Base-by-base conservation (phyloP, 805 yeast species). In the Sungouiella blattae region DNA sequence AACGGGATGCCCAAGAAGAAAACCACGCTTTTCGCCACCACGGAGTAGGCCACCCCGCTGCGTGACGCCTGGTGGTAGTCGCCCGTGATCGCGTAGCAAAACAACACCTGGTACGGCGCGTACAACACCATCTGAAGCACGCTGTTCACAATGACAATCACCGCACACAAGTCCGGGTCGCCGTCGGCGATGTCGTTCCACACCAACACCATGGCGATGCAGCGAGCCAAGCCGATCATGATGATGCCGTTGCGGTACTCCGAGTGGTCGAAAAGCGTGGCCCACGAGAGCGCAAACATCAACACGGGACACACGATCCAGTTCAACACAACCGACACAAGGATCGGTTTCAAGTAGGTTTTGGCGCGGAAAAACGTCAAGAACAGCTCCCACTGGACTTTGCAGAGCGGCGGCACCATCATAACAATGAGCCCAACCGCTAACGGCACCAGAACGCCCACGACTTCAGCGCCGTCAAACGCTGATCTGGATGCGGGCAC, bases 121-220 rank as follows among this genome's bases (percentile, higher is more conserved):
- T 68, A 75, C 14, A 77, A 58, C 0, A 69, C 60, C 30, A 77
- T 59, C 49, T 77, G 83, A 24, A 77, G 47, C 14, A 75, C 25
- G 33, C 77, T 68, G 53, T 77, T 77, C 28, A 73, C 49, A 5
- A 73, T 55, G 2, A 77, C 80, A n/a, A 77, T 45, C 6, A 73
- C 46, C 3, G 76, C 78, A 53, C 83, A 77, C 28, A 73, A 51
- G 26, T 62, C 63, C 30, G 57, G 54, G 47, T 75, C 78, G 5
- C 82, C 82, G 6, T 57, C 66, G 2, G 80, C 76, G 12, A 77
- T 57, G 20, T 71, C 67, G 47, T 71, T 77, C 83, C 82, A 77
- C 18, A 77, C 51, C 33, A 77, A 54, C 1, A 76, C 83, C 82
- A 77, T 77, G 15, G 82, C 83, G 43, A 77, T 75, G 49, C 83